phyloP scores from a whole-genome alignment of 2,329 filamentous ascomycete species.

The Fusarium continuum region DNA sequence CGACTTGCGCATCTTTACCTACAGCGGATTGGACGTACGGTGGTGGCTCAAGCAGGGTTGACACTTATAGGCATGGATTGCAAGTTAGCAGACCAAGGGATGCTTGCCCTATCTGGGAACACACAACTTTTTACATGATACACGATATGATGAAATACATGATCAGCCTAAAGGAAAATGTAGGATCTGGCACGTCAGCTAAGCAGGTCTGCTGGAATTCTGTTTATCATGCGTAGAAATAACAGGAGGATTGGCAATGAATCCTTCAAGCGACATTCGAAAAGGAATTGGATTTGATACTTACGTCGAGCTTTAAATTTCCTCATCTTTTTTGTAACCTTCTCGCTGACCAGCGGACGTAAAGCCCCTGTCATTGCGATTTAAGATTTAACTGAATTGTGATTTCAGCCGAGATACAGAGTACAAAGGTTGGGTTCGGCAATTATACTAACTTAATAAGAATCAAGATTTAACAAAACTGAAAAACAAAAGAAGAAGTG shows the following conservation, averaged over 20 bases:
- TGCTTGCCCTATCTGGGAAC: slow-evolving; percentile 10
- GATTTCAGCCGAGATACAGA: too few relatives aligned
- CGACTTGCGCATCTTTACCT: background rate
- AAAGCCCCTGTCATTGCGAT: too few relatives aligned
- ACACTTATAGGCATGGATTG: slow-evolving; percentile 3
- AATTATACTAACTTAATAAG: too few relatives aligned
- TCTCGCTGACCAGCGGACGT: too few relatives aligned
- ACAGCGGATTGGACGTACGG: background rate
- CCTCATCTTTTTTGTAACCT: too few relatives aligned
- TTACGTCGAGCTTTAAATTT: too few relatives aligned
- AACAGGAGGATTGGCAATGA: too few relatives aligned
- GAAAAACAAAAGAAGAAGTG: background rate
- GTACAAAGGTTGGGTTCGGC: too few relatives aligned
- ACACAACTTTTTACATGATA: background rate
- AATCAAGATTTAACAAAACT: background rate
- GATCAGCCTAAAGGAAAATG: background rate
- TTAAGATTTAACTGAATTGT: background rate
- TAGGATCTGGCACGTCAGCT: background rate
- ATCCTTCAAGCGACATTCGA: too few relatives aligned
- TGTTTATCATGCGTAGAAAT: background rate
- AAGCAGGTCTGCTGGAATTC: background rate
- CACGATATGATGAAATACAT: background rate
- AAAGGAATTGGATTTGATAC: too few relatives aligned
- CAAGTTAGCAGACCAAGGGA: slow-evolving; percentile 8
- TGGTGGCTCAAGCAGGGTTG: slow-evolving; percentile 17